phyloP scores from a whole-genome alignment of 305 asterid species.

The Solanum hybrid region DNA sequence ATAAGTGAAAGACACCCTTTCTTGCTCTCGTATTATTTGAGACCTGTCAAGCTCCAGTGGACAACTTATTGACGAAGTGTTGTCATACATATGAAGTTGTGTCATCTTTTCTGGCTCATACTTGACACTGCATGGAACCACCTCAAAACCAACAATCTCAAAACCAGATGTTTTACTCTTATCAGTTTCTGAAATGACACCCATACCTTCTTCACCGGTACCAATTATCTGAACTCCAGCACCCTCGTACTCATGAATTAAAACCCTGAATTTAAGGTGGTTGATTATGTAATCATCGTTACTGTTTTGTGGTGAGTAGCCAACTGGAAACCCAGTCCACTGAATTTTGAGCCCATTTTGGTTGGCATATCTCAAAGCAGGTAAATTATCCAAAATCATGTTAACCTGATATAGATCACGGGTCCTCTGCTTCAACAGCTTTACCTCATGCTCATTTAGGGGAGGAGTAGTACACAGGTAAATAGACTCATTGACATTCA shows the following conservation, averaged over 20 bases:
- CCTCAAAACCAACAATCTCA: conserved; percentile 87
- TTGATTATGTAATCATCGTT: conserved; percentile 65
- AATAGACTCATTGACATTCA: conserved; percentile 60
- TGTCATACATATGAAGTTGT: conserved; percentile 54
- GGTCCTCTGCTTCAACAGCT: conserved; percentile 78
- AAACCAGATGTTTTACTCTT: conserved; percentile 60
- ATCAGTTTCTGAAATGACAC: conserved; percentile 66
- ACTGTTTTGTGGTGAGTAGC: conserved; percentile 46
- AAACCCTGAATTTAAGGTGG: conserved; percentile 67
- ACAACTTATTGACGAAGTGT: conserved; percentile 32
- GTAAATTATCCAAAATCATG: conserved; percentile 74
- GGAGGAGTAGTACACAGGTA: conserved; percentile 59
- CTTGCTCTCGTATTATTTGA: conserved; percentile 54
- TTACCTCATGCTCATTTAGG: conserved; percentile 53
- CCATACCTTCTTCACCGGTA: conserved; percentile 81
- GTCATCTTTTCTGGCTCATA: conserved; percentile 58
- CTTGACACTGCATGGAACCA: conserved; percentile 68
- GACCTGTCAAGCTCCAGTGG: conserved; percentile 51
- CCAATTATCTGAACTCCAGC: conserved; percentile 73
- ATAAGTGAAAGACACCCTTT: conserved; percentile 64
- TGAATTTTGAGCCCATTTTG: conserved; percentile 63
- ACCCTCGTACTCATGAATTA: conserved; percentile 79
- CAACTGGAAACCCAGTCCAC: conserved; percentile 90
- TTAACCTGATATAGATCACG: conserved; percentile 79
- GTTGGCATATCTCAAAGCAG: conserved; percentile 66